These are phyloP conservation scores for Alternaria sp. DNA, from an alignment of 2,329 filamentous ascomycete species.

Conservation along the genomic window DNA sequence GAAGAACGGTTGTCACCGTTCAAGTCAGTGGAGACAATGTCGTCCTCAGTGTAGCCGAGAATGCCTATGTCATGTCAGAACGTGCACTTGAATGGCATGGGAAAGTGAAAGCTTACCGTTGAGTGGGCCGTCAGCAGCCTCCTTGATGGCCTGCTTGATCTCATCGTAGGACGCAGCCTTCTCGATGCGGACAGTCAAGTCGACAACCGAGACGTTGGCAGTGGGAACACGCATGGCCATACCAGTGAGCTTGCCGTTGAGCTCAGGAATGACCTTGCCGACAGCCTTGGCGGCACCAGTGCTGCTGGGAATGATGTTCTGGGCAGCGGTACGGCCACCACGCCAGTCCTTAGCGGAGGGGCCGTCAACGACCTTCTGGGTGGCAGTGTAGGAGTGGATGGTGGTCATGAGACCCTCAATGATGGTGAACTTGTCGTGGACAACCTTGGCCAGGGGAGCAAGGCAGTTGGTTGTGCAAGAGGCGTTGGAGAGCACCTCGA, in stretches of 20 bases:
- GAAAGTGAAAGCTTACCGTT: constrained; percentile 70
- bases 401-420: constrained; percentile 99
- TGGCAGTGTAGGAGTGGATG: constrained; percentile 99
- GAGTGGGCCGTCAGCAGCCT: constrained; percentile 79
- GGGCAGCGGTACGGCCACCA: constrained; percentile 96
- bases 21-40: constrained; percentile 91
- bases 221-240: constrained; percentile 99
- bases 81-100: not conserved
- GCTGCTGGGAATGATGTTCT: constrained; percentile 99
- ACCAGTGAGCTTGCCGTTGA: constrained; percentile 99
- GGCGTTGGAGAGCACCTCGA: constrained; percentile 97
- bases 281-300: constrained; percentile 99
- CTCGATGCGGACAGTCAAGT: constrained; percentile 92
- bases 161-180: constrained; percentile 86
- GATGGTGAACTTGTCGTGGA: constrained; percentile 98
- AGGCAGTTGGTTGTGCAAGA: constrained; percentile 99
- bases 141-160: constrained; percentile 91
- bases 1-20: constrained; percentile 92
- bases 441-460: constrained; percentile 98
- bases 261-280: constrained; percentile 97
- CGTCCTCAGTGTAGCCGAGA: constrained; percentile 95
- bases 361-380: constrained; percentile 99
- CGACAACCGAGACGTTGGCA: constrained; percentile 98
- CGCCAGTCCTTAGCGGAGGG: constrained; percentile 99
- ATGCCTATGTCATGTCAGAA: constrained; percentile 65